Evolutionary conservation across 2,329 filamentous ascomycete genomes (phyloP), one percentile per base, ranked within the genome.

Genomic region (Tolypocladium inflatum): DNA sequence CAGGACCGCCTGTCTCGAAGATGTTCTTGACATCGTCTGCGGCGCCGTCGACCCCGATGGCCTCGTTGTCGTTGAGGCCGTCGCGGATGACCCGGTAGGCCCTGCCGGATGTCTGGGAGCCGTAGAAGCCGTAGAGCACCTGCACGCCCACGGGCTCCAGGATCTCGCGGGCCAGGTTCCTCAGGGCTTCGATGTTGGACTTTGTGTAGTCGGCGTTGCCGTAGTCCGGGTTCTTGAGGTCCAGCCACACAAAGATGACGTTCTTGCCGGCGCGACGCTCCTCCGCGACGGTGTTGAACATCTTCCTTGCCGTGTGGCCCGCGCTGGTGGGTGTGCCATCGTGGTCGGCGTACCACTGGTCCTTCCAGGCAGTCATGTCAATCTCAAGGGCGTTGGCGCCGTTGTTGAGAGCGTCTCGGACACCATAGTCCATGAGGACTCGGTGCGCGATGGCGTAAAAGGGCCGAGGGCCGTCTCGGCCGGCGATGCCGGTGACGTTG

Each of bases 241-340:
- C 60, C 10, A 61, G 52, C 60, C 60, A 61, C 5, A 61, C 60
- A n/a, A 60, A 60, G 26, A 43, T 41, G 19, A 60, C n/a, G 54
- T 56, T 51, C 35, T 45, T 54, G 56, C 58, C 56, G 2, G 30
- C n/a, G 19, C 37, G 38, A 2, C 56, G 45, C 37, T 60, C 52
- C 6, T 42, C 37, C 6, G 58, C 56, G 17, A 58, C 23, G 26
- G 50, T 48, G 4, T n/a, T 10, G 43, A 60, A 57, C 3, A 61
- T 51, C 4, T 33, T 23, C n/a, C 38, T 8, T 8, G 41, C 45
- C 5, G 23, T 45, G 37, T 56, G 50, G 45, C 55, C 55, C 10
- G 19, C 17, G 45, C 45, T 59, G 21, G 10, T 26, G 3, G 21
- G 26, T 2, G 37, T 13, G 1, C 45, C 53, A n/a, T 58, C 59